Conservation (phyloP, 2,329 filamentous ascomycete species). For the Pseudocercospora fuligena region DNA sequence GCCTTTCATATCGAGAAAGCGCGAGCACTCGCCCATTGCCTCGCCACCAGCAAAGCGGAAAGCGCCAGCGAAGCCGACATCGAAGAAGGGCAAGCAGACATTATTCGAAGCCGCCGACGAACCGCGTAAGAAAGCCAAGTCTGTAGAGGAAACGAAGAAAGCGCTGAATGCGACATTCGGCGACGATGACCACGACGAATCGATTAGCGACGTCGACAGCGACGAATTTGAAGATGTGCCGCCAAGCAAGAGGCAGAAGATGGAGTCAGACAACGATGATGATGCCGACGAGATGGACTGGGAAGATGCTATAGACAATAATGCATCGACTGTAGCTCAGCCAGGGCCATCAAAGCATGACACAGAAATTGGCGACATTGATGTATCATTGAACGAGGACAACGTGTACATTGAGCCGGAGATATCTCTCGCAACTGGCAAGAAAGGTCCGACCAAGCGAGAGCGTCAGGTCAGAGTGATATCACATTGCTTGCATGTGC, state of each 20-base stretch:
- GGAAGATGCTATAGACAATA: conserved; percentile 55
- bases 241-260: conserved; percentile 50
- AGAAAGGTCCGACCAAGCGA: conserved; percentile 84
- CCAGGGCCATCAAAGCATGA: conserved; percentile 25
- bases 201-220: conserved; percentile 51
- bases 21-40: conserved; percentile 58
- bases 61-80: conserved; percentile 33
- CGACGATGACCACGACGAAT: conserved; percentile 46
- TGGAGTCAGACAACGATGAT: conserved; percentile 48
- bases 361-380: conserved; percentile 39
- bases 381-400: conserved; percentile 43
- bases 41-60: conserved; percentile 42
- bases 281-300: conserved; percentile 63
- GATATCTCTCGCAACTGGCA: conserved; percentile 54
- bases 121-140: conserved; percentile 35
- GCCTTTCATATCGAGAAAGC: conserved; percentile 70
- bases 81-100: conserved; percentile 43
- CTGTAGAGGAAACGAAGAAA: conserved; percentile 39
- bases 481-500: conserved; percentile 88
- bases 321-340: conserved; percentile 36
- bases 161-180: conserved; percentile 44
- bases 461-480: conserved; percentile 77
- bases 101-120: conserved; percentile 53
- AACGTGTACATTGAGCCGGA: conserved; percentile 46
- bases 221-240: conserved; percentile 57